A percentile compares a stretch with the other conserved stretches of the same genome.
These are phyloP conservation scores for Piper betle DNA, from an alignment of 164 flowering plant species.

Conservation along the genomic window DNA sequence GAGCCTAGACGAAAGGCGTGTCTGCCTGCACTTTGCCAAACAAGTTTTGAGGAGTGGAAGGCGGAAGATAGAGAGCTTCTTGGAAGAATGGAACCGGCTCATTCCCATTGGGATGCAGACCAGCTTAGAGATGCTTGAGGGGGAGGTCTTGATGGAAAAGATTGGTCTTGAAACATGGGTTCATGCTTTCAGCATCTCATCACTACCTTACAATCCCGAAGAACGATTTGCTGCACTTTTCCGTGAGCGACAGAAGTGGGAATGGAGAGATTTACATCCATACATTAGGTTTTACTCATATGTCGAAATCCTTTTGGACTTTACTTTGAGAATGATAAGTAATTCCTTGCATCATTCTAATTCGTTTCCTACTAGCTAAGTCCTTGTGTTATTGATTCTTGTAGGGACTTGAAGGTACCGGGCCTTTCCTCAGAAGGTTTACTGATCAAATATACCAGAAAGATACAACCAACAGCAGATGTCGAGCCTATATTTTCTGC, in stretches of 20 bases:
- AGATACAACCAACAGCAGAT: conserved; percentile 59
- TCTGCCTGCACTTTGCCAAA: conserved; percentile 70
- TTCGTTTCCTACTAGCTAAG: not conserved
- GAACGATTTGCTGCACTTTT: conserved; percentile 70
- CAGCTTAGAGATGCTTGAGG: conserved; percentile 69
- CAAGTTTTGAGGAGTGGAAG: conserved; percentile 43
- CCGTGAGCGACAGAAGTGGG: conserved; percentile 69
- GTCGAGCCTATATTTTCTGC: conserved; percentile 71
- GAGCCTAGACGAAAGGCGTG: conserved; percentile 53
- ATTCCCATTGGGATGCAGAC: conserved; percentile 60
- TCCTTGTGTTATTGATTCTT: not conserved
- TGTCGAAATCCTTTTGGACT: not conserved
- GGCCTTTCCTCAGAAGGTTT: conserved; percentile 82
- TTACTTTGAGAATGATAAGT: not conserved
- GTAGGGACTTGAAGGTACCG: conserved; percentile 76
- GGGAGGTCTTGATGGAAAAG: conserved; percentile 76
- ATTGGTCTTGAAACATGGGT: conserved; percentile 70
- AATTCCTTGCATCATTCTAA: not conserved
- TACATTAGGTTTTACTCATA: conserved; percentile 49
- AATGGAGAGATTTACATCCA: conserved; percentile 77
- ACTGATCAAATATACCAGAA: conserved; percentile 88
- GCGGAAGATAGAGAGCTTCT: conserved; percentile 57
- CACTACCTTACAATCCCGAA: conserved; percentile 59
- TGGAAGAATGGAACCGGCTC: conserved; percentile 55
- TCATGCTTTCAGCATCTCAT: conserved; percentile 50